Conservation (phyloP, 345 rosid genomes). For the Stellera chamaejasme region DNA sequence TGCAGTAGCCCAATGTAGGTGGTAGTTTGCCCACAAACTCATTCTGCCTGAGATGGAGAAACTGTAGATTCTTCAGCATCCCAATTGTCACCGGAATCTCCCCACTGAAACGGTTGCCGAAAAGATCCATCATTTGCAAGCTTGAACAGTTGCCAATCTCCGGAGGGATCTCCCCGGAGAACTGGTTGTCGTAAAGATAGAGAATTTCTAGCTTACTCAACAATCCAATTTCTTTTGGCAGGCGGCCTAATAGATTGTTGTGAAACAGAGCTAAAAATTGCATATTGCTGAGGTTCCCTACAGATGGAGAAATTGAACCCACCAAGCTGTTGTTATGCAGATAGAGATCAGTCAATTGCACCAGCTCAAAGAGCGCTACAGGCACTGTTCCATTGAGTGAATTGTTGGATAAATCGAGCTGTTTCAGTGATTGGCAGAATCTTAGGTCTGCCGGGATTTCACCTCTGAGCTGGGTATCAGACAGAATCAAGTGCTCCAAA, state of each 20-base stretch:
- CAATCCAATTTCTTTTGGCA: slow-evolving; percentile 60
- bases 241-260: slow-evolving; percentile 58
- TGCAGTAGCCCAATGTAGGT: slow-evolving; percentile 60
- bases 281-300: slow-evolving; percentile 62
- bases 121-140: slow-evolving; percentile 67
- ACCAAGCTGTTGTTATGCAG: slow-evolving; percentile 85
- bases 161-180: slow-evolving; percentile 59
- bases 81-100: slow-evolving; percentile 62
- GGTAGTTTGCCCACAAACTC: slow-evolving; percentile 64
- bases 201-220: slow-evolving; percentile 48
- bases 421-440: slow-evolving; percentile 47
- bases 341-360: slow-evolving; percentile 50
- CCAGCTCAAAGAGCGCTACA: slow-evolving; percentile 36
- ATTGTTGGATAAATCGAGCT: slow-evolving; percentile 80
- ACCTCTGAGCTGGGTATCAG: slow-evolving; percentile 55
- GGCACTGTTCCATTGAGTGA: slow-evolving; percentile 66
- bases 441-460: slow-evolving; percentile 58
- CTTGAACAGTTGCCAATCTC: slow-evolving; percentile 86
- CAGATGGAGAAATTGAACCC: slow-evolving; percentile 51
- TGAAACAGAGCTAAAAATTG: slow-evolving; percentile 63
- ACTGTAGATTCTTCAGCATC: slow-evolving; percentile 35
- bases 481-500: slow-evolving; percentile 41
- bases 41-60: slow-evolving; percentile 85
- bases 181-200: slow-evolving; percentile 65
- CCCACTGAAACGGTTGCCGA: slow-evolving; percentile 69